Conservation (phyloP, 2,329 filamentous ascomycete genomes). For the Cadophora malorum region DNA sequence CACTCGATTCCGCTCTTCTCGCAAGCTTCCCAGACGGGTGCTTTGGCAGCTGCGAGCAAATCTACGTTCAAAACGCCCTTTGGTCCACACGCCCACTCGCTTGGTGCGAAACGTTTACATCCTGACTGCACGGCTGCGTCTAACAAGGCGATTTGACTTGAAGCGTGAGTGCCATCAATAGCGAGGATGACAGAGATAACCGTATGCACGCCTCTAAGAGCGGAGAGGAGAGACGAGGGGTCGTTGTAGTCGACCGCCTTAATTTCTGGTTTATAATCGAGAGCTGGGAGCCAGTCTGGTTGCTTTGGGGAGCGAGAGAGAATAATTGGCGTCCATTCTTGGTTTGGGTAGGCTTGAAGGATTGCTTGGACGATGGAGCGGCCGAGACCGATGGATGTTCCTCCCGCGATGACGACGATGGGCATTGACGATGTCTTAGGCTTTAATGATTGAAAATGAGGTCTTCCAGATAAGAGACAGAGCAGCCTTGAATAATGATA, state of each 20-base stretch:
- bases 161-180: background rate
- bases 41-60: background rate
- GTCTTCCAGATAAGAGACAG: too few relatives aligned
- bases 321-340: background rate
- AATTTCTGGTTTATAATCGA: background rate
- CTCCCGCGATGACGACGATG: background rate
- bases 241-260: background rate
- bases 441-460: too few relatives aligned
- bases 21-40: background rate
- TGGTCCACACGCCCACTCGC: background rate
- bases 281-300: background rate
- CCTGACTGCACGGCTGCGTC: background rate
- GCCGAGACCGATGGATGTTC: background rate
- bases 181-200: background rate
- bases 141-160: background rate
- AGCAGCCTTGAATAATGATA: too few relatives aligned
- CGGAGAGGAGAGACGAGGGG: background rate
- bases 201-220: background rate
- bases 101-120: background rate
- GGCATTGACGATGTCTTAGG: background rate
- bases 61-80: background rate
- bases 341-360: background rate
- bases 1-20: background rate
- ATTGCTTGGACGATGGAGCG: background rate
- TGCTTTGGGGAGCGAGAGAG: background rate